Conservation (phyloP, 768 basidiomycete genomes). For the Daedaleopsis nitida region DNA sequence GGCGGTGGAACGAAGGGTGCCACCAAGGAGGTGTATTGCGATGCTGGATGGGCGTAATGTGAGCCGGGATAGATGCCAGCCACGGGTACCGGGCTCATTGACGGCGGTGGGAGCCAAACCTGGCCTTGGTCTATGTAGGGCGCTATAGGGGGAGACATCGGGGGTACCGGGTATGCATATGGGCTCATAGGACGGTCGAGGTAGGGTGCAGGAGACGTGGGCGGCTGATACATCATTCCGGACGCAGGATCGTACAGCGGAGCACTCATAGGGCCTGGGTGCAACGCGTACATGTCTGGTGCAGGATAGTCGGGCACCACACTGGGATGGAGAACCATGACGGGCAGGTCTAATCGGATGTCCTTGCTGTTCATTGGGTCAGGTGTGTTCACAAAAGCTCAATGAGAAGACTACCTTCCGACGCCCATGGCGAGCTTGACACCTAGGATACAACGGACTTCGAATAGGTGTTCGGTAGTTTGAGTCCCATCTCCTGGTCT, state of each 20-base stretch:
- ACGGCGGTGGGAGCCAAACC: constrained; percentile 48
- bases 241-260: constrained; percentile 17
- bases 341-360: constrained; percentile 62
- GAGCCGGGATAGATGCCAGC: constrained; percentile 7
- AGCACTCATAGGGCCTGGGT: constrained; percentile 18
- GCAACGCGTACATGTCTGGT: constrained; percentile 26
- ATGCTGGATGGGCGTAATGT: constrained; percentile 10
- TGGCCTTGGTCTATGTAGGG: constrained; percentile 42
- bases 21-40: constrained; percentile 13
- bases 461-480: constrained; percentile 58
- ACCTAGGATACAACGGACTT: constrained; percentile 63
- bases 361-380: constrained; percentile 58
- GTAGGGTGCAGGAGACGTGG: constrained; percentile 25
- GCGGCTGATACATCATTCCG: constrained; percentile 16
- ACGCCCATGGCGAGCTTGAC: constrained; percentile 73
- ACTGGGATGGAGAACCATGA: constrained; percentile 64
- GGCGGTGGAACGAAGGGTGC: constrained; percentile 31
- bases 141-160: constrained; percentile 38
- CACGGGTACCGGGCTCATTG: constrained; percentile 7
- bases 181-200: constrained; percentile 32
- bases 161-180: constrained; percentile 38
- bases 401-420: constrained; percentile 50
- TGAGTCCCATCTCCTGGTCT: constrained; percentile 54
- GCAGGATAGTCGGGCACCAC: constrained; percentile 48
- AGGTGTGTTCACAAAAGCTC: constrained; percentile 2